Base-by-base conservation (phyloP, 2,329 filamentous ascomycete species). In the Cadophora sp. region DNA sequence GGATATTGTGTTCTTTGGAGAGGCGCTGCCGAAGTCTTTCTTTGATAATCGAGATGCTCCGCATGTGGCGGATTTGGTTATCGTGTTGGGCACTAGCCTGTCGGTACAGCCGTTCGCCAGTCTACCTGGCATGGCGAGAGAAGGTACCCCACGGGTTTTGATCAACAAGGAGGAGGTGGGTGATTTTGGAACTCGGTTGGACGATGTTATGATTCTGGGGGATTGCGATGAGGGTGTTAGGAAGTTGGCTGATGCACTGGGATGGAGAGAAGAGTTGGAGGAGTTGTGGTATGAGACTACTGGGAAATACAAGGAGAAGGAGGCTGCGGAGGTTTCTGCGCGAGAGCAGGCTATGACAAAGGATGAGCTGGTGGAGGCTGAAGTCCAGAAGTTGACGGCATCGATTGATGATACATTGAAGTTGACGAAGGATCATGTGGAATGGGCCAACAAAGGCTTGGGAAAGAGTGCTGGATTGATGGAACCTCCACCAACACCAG, bases 131-230 rank as follows among this genome's bases (percentile, higher is more conserved):
- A 81, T 90, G 71, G 89, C 88, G 24, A 75, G 78, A 2, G 83
- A 89, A 1, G 83, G 82, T 0, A 86, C 86, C 3, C 96, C 95
- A 0, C 86, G 96, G 11, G 81, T 99, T 1, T 83, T 99, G 22
- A 92, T 99, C 78, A 99, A 99, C 78, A 85, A 90, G 80, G 92
- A 97, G 78, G 82, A 82, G 43, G 96, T 97, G 0, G 95, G 96
- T 0, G 87, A 87, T 22, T 77, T 99, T 43, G 96, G 96, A 0
- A 85, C 84, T 8, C 83, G 93, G 30, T 77, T 90, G 0, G 94
- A 99, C 75, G 96, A 99, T 79, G 94, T 99, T 0, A 76, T 97
- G 6, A 79, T 93, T 45, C 82, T 98, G 1, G 93, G 91, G 1
- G 89, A 94, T 73, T 97, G 94, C 77, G 95, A 99, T 78, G 83